A percentile compares a stretch with the other conserved stretches of the same genome.
These are phyloP conservation scores for Helicocarpus griseus DNA, from an alignment of 2,329 filamentous ascomycete species.

Conservation along the genomic window DNA sequence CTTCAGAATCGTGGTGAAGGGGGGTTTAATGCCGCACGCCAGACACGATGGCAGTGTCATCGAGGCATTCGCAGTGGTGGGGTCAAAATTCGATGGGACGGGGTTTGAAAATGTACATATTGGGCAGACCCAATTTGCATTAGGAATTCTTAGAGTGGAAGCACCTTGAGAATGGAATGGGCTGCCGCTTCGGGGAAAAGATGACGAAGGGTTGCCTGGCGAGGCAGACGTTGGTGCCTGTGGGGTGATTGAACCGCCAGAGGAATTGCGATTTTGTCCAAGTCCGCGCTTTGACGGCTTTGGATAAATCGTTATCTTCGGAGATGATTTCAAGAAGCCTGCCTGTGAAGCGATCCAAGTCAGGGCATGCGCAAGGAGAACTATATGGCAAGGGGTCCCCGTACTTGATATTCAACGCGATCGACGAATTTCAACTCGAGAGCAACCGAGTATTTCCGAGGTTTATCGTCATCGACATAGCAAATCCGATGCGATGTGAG, in stretches of 20 bases:
- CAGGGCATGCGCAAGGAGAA: constrained; percentile 6
- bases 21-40: constrained; percentile 88
- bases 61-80: constrained; percentile 64
- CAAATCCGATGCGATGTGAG: constrained; percentile 91
- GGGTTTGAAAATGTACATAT: constrained; percentile 95
- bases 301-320: constrained; percentile 82
- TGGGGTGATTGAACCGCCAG: background rate
- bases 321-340: constrained; percentile 86
- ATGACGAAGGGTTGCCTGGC: constrained; percentile 23
- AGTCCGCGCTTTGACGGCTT: constrained; percentile 42
- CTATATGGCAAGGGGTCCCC: constrained; percentile 14
- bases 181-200: constrained; percentile 21
- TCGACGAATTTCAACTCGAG: constrained; percentile 88
- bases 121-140: constrained; percentile 86
- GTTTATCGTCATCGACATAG: constrained; percentile 84
- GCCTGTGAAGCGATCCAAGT: constrained; percentile 43
- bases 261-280: constrained; percentile 23
- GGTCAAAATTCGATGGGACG: constrained; percentile 87
- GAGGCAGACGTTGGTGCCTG: constrained; percentile 17
- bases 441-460: constrained; percentile 72
- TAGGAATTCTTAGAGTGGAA: constrained; percentile 27
- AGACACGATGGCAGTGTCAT: constrained; percentile 79
- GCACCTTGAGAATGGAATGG: constrained; percentile 25
- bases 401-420: constrained; percentile 76
- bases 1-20: constrained; percentile 71